phyloP scores from a whole-genome alignment of 176 grass and related monocot species.

The Echinochloa phyllopogon region DNA sequence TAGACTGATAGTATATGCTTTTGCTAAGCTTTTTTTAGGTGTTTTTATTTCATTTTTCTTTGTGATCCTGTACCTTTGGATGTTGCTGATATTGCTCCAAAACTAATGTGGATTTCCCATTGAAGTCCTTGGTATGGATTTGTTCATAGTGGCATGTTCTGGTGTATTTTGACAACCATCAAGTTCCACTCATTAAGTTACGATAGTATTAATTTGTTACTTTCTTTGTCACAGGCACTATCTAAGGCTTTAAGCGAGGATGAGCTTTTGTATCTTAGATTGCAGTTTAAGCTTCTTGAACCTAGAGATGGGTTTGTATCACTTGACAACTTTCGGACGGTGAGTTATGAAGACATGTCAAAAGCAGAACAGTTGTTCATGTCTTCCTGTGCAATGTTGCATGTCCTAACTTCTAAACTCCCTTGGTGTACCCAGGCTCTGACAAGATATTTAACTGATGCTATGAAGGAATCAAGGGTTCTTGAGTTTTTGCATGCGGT shows the following conservation, averaged over 20 bases:
- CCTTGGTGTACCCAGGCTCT: conserved; percentile 58
- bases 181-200: conserved; percentile 7
- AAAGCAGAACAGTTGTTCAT: conserved; percentile 28
- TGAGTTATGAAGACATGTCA: conserved; percentile 43
- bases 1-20: not conserved
- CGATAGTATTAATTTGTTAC: conserved; percentile 9
- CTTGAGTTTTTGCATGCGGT: conserved; percentile 76
- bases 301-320: conserved; percentile 80
- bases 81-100: not conserved
- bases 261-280: conserved; percentile 83
- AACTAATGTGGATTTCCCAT: not conserved
- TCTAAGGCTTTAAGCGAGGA: conserved; percentile 90
- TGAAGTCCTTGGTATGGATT: not conserved
- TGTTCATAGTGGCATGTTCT: conserved; percentile 19
- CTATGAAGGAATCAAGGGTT: conserved; percentile 78
- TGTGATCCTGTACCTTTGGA: not conserved
- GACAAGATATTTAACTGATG: conserved; percentile 68
- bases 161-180: not conserved
- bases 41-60: conserved; percentile 15
- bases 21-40: conserved; percentile 34
- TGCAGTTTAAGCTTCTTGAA: conserved; percentile 86
- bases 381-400: not conserved
- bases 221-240: conserved; percentile 65
- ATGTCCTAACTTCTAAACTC: conserved; percentile 24
- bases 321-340: conserved; percentile 83